Conservation (phyloP, 2,329 filamentous ascomycete species). For the Hymenoscyphus fraxineus region DNA sequence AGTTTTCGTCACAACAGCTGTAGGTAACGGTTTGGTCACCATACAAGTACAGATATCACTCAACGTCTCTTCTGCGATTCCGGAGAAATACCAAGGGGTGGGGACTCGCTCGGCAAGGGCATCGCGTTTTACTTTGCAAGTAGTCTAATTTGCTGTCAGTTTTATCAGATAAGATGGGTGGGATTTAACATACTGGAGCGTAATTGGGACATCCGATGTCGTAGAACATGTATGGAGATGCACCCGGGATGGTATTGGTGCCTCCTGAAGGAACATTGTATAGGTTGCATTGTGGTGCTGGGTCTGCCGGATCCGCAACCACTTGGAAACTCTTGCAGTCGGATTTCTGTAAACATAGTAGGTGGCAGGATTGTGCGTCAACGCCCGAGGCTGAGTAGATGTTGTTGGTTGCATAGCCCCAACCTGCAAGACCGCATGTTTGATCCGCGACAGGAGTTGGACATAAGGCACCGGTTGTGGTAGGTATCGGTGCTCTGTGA, state of each 20-base stretch:
- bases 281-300: slow-evolving; percentile 17
- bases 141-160: slow-evolving; percentile 2
- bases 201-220: slow-evolving; percentile 17
- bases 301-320: slow-evolving; percentile 10
- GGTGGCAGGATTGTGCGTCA: slow-evolving; percentile 16
- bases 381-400: slow-evolving; percentile 15
- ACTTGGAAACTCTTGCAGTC: slow-evolving; percentile 20
- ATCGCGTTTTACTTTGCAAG: slow-evolving; percentile 5
- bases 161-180: no score
- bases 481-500: not conserved
- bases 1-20: not conserved
- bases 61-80: not conserved
- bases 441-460: slow-evolving; percentile 12
- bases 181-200: slow-evolving; percentile 15
- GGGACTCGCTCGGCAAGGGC: not conserved
- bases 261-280: slow-evolving; percentile 13
- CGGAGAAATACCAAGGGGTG: slow-evolving; percentile 6
- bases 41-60: slow-evolving; percentile 10
- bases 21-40: slow-evolving; percentile 1
- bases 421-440: slow-evolving; percentile 17
- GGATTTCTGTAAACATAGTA: slow-evolving; percentile 18
- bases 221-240: slow-evolving; percentile 19
- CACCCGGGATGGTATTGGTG: slow-evolving; percentile 13
- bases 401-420: slow-evolving; percentile 22
- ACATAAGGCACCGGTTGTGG: slow-evolving; percentile 8